Evolutionary conservation across 2,329 filamentous ascomycete species (phyloP).

Genomic region (Nigrospora oryzae): DNA sequence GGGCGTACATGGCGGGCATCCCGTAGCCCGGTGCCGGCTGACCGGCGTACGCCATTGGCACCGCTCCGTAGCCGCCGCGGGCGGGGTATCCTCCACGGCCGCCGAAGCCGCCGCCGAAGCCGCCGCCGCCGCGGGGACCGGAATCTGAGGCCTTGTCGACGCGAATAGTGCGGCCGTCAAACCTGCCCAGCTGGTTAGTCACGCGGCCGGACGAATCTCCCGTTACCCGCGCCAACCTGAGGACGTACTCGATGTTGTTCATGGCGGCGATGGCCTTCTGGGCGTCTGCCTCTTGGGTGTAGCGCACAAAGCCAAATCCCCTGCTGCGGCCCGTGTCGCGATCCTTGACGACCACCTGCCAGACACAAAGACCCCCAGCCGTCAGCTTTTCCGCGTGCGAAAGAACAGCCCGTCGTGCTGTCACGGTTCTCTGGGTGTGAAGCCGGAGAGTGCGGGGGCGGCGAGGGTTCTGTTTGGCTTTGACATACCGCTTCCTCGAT

Average conservation of each 20-base stretch:
- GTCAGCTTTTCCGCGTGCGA: too few relatives aligned
- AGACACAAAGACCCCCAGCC: constrained; percentile 4
- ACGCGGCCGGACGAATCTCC: not conserved
- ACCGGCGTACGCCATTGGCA: constrained; percentile 24
- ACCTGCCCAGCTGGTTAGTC: constrained; percentile 42
- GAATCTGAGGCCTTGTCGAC: constrained; percentile 93
- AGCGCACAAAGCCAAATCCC: constrained; percentile 95
- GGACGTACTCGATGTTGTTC: constrained; percentile 81
- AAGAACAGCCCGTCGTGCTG: too few relatives aligned
- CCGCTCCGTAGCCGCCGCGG: constrained; percentile 17
- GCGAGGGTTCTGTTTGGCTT: not conserved
- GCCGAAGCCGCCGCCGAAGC: constrained; percentile 24
- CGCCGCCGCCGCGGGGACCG: constrained; percentile 51
- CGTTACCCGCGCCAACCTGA: not conserved
- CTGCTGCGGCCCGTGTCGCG: constrained; percentile 93
- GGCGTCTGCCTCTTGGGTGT: constrained; percentile 66
- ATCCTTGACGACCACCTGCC: constrained; percentile 92
- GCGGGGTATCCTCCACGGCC: constrained; percentile 13
- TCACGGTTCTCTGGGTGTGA: too few relatives aligned
- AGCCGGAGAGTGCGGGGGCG: not conserved
- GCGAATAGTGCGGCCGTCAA: constrained; percentile 88
- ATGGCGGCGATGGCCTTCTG: constrained; percentile 68
- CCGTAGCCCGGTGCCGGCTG: constrained; percentile 26
- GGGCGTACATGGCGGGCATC: constrained; percentile 28
- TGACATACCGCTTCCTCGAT: constrained; percentile 90